Percentiles rank a stretch among this genome's conserved stretches.
phyloP scores from a whole-genome alignment of 2,329 filamentous ascomycete genomes.

The Alternaria solani region DNA sequence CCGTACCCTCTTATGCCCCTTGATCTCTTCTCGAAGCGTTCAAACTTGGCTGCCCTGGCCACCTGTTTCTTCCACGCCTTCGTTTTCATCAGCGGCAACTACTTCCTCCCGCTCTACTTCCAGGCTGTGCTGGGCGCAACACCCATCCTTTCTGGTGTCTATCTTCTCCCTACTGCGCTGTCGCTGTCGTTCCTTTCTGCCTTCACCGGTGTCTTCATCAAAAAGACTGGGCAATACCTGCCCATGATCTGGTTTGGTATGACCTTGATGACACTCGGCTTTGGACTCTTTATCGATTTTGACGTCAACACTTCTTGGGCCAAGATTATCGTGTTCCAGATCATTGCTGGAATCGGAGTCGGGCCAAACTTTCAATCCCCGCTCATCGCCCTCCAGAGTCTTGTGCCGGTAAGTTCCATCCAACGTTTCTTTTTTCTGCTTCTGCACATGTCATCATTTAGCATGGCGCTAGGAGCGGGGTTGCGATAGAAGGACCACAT shows the following conservation, averaged over 20 bases:
- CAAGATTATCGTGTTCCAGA: conserved; percentile 52
- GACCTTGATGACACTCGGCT: conserved; percentile 49
- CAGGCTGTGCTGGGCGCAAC: conserved; percentile 75
- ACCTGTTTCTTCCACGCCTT: conserved; percentile 77
- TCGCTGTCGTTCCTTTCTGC: conserved; percentile 71
- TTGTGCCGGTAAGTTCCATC: conserved; percentile 56
- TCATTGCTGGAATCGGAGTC: conserved; percentile 55
- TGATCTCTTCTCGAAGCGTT: conserved; percentile 70
- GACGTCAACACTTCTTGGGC: conserved; percentile 44
- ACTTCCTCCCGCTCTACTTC: conserved; percentile 87
- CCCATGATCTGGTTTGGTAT: conserved; percentile 50
- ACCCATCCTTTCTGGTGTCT: conserved; percentile 77
- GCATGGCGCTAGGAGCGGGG: conserved; percentile 11
- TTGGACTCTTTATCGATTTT: conserved; percentile 51
- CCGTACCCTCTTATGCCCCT: conserved; percentile 81
- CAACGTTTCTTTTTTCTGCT: neutral
- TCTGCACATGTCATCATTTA: conserved; percentile 1
- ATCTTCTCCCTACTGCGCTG: conserved; percentile 74
- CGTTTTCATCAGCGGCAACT: conserved; percentile 78
- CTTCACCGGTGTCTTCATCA: conserved; percentile 61
- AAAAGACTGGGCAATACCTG: conserved; percentile 57
- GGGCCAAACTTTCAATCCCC: conserved; percentile 75
- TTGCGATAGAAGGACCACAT: neutral
- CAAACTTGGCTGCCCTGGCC: conserved; percentile 70
- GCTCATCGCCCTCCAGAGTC: conserved; percentile 72